These are phyloP conservation scores for Bryoerythrophyllum caledonicum DNA, from an alignment of 225 moss, liverwort and hornwort species.

Conservation along the genomic window DNA sequence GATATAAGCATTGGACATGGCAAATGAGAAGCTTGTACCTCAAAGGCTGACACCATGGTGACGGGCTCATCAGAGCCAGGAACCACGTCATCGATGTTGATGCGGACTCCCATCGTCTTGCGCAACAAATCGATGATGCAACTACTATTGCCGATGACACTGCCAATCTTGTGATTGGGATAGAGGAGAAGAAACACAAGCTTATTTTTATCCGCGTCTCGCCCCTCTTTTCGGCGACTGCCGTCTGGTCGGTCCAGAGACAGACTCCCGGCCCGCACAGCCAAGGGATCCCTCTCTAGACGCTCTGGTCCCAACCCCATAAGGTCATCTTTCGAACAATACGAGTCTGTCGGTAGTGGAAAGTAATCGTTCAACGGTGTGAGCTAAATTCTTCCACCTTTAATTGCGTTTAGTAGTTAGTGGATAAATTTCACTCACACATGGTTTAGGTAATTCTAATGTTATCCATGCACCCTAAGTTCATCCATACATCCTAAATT, in stretches of 20 bases:
- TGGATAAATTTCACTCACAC: too few species aligned
- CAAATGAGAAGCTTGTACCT: constrained; percentile 47
- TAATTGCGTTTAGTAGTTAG: too few species aligned
- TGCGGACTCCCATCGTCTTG: constrained; percentile 93
- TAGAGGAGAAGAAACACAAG: constrained; percentile 90
- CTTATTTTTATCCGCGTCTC: constrained; percentile 65
- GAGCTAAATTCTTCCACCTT: too few species aligned
- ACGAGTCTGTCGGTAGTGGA: constrained; percentile 48
- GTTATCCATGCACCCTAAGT: too few species aligned
- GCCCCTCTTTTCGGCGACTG: constrained; percentile 58
- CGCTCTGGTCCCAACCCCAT: constrained; percentile 59
- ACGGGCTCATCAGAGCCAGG: constrained; percentile 97
- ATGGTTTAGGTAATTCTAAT: too few species aligned
- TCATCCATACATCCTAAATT: too few species aligned
- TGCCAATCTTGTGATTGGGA: constrained; percentile 95
- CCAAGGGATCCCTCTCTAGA: constrained; percentile 52
- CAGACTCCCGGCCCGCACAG: constrained; percentile 59
- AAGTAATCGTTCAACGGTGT: constrained; percentile 63
- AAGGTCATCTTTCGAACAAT: constrained; percentile 46
- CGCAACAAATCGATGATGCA: constrained; percentile 85
- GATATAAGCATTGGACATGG: background rate
- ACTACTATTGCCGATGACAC: constrained; percentile 91
- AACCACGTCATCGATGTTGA: constrained; percentile 92
- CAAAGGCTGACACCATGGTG: constrained; percentile 85
- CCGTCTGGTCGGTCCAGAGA: constrained; percentile 41